Conservation (phyloP, 495 filamentous ascomycete genomes). For the Penicillium arizonense region DNA sequence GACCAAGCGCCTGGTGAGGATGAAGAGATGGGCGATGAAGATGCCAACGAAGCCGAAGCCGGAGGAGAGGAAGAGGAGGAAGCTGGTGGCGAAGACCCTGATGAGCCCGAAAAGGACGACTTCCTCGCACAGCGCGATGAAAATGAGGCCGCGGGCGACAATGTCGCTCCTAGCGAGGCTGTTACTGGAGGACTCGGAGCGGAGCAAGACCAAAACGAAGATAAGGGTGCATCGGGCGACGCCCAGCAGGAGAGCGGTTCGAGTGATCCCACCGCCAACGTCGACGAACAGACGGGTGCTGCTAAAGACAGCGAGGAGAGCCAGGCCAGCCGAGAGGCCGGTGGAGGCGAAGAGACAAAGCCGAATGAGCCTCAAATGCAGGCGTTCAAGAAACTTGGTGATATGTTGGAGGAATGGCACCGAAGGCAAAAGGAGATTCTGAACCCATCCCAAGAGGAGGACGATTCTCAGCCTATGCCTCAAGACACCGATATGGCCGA, state of each 20-base stretch:
- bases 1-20: conserved; percentile 31
- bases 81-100: conserved; percentile 47
- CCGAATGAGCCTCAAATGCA: conserved; percentile 55
- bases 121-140: conserved; percentile 43
- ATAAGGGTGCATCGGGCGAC: conserved; percentile 69
- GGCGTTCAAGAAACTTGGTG: conserved; percentile 89
- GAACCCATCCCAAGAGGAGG: conserved; percentile 61
- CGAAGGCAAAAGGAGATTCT: conserved; percentile 76
- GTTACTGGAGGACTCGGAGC: conserved; percentile 42
- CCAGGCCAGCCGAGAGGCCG: conserved; percentile 41
- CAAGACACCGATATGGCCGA: conserved; percentile 65
- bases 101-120: conserved; percentile 43
- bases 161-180: conserved; percentile 50
- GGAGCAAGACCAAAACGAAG: conserved; percentile 54
- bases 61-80: conserved; percentile 55
- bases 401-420: conserved; percentile 92
- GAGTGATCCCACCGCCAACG: conserved; percentile 42
- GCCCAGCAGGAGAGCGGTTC: conserved; percentile 51
- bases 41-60: conserved; percentile 41
- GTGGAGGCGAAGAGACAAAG: conserved; percentile 36
- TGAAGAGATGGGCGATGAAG: conserved; percentile 38
- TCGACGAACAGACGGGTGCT: conserved; percentile 40
- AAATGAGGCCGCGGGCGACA: conserved; percentile 43
- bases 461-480: conserved; percentile 49
- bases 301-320: conserved; percentile 46